These are phyloP conservation scores for Coix lacrymajobi DNA, from an alignment of 176 grass and related monocot species.

Conservation along the genomic window DNA sequence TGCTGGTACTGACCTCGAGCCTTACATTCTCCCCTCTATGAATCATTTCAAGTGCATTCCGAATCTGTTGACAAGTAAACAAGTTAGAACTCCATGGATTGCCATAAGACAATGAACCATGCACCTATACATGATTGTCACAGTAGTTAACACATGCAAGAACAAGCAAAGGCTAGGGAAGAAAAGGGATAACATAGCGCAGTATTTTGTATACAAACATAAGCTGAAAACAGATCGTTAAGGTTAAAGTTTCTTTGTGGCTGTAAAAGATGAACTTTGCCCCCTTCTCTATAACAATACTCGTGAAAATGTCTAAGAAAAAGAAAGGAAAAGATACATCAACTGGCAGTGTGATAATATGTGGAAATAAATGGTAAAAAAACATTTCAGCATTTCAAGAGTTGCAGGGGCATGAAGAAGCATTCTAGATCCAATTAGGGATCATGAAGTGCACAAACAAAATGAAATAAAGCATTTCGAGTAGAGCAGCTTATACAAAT, in stretches of 20 bases:
- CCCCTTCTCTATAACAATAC: neutral
- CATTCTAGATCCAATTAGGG: neutral
- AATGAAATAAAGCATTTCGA: neutral
- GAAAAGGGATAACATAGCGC: neutral
- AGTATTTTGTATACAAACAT: neutral
- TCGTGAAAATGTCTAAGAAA: neutral
- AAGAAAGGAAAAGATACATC: neutral
- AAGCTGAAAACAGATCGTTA: neutral
- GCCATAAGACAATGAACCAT: neutral
- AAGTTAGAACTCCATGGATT: conserved; percentile 6
- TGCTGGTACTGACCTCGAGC: conserved; percentile 43
- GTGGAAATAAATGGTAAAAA: neutral
- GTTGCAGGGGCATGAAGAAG: neutral
- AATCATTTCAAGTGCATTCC: conserved; percentile 53
- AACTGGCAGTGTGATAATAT: neutral
- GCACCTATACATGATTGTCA: neutral
- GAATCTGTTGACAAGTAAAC: conserved; percentile 36
- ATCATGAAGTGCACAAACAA: neutral
- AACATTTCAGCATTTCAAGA: neutral
- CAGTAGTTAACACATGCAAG: neutral
- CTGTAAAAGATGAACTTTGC: neutral
- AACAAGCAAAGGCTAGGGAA: neutral
- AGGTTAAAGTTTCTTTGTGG: neutral
- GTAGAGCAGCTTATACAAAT: neutral
- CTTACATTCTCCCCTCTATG: conserved; percentile 48